Conservation (phyloP, 163 green algal genomes). For the Botryococcus braunii region DNA sequence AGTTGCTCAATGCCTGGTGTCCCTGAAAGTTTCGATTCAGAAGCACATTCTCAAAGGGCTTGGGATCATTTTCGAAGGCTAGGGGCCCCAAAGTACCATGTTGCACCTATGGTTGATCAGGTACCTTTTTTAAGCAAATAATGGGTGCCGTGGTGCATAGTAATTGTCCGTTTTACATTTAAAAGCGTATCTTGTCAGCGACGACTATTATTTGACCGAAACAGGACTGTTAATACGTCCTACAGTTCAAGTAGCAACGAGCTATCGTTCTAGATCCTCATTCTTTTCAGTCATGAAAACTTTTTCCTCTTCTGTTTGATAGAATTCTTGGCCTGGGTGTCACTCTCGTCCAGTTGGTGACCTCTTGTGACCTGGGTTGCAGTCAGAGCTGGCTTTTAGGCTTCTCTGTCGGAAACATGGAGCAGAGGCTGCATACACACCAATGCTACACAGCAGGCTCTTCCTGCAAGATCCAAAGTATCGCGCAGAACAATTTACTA, state of each 20-base stretch:
- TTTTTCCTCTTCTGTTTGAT: not conserved
- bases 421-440: slow-evolving; percentile 80
- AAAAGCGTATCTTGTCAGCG: not conserved
- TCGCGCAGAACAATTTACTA: slow-evolving; percentile 74
- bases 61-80: slow-evolving; percentile 65
- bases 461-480: slow-evolving; percentile 72
- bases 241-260: not conserved
- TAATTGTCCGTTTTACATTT: not conserved
- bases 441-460: slow-evolving; percentile 86
- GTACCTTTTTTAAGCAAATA: slow-evolving; percentile 7
- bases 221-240: too few relatives aligned
- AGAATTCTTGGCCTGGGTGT: not conserved
- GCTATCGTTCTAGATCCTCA: not conserved
- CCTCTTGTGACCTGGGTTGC: slow-evolving; percentile 8
- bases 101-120: slow-evolving; percentile 91
- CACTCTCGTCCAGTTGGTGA: not conserved
- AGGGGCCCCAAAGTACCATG: slow-evolving; percentile 57
- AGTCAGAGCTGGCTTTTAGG: slow-evolving; percentile 89
- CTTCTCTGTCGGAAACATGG: slow-evolving; percentile 81
- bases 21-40: too few relatives aligned
- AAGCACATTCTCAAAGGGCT: slow-evolving; percentile 27
- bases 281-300: not conserved
- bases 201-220: not conserved
- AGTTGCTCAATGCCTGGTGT: too few relatives aligned
- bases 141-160: not conserved